Percentiles rank a stretch among this genome's conserved stretches.
Conservation (phyloP, 2,329 filamentous ascomycete species). For the Exserohilum rostratum region DNA sequence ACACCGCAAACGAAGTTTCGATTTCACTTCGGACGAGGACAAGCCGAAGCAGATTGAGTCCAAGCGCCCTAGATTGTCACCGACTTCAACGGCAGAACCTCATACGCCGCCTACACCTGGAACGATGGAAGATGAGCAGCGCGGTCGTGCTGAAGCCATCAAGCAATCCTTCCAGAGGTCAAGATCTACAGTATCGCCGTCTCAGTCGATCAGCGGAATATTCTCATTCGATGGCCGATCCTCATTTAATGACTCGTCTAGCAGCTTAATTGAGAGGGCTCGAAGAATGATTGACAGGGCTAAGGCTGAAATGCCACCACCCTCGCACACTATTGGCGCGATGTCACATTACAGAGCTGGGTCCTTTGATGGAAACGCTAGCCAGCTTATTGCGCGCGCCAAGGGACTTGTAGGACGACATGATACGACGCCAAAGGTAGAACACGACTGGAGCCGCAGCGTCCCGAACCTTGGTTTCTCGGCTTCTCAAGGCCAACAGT, state of each 20-base stretch:
- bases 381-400: conserved; percentile 27
- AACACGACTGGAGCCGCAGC: conserved; percentile 36
- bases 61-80: conserved; percentile 31
- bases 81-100: conserved; percentile 8
- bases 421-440: conserved; percentile 12
- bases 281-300: conserved; percentile 11
- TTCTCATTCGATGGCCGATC: conserved; percentile 16
- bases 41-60: conserved; percentile 22
- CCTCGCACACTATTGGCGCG: neutral
- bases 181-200: conserved; percentile 14
- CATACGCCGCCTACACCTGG: conserved; percentile 6
- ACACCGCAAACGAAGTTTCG: conserved; percentile 40
- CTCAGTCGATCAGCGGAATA: conserved; percentile 12
- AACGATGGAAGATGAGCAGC: conserved; percentile 27
- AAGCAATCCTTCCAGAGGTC: conserved; percentile 22
- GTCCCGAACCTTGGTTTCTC: conserved; percentile 29
- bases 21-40: conserved; percentile 31
- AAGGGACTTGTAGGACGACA: conserved; percentile 16
- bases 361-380: conserved; percentile 10
- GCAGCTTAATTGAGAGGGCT: conserved; percentile 20
- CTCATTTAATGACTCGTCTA: conserved; percentile 11
- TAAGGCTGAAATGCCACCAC: conserved; percentile 7
- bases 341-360: conserved; percentile 16
- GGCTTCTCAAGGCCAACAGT: conserved; percentile 16
- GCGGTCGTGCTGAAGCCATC: conserved; percentile 31